Base-by-base conservation (phyloP, 768 basidiomycete genomes). In the Boletus barrowsii region DNA sequence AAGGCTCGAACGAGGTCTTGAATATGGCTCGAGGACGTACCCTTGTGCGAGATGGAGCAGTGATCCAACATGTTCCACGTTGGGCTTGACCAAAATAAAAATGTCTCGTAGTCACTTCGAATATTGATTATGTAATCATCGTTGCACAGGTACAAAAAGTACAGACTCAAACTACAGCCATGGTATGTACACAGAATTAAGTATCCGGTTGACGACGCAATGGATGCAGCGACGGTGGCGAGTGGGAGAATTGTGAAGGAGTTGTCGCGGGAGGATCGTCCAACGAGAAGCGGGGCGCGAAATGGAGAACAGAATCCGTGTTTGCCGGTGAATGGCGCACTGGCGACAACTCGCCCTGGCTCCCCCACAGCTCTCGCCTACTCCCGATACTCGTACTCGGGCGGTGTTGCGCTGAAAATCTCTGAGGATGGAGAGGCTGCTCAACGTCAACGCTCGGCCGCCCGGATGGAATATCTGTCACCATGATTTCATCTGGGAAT, bases 11-110 rank as follows among this genome's bases (percentile, higher is more conserved):
- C 42, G 32, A 10, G 20, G 18, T 44, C 57, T 44, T 3, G 8
- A 49, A 45, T 9, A 1, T 24, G n/a, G 8, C 51, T 9, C 18
- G 24, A 40, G 11, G 14, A 44, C 51, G 46, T 70, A 88, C 93
- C 93, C 81, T 91, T 91, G 72, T 94, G 93, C 10, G 92, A 92
- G 65, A 98, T 96, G 29, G 93, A 94, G 70, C 93, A 92, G 72
- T 94, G 90, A 74, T 98, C 95, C 54, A 97, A 83, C 93, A 97
- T 97, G 52, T 18, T 33, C 22, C 35, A 17, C 35, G 11, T 17
- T 36, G 6, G 3, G 15, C 35, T 29, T 29, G 35, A 11, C 35
- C 35, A 17, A 17, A 7, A 5, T 15, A 11, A 17, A 17, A 7
- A 5, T 15, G 35, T 11, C 35, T 36, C 15, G 4, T 13, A 15